phyloP scores from a whole-genome alignment of 306 rosid species.

The Trichosanthes truncata region DNA sequence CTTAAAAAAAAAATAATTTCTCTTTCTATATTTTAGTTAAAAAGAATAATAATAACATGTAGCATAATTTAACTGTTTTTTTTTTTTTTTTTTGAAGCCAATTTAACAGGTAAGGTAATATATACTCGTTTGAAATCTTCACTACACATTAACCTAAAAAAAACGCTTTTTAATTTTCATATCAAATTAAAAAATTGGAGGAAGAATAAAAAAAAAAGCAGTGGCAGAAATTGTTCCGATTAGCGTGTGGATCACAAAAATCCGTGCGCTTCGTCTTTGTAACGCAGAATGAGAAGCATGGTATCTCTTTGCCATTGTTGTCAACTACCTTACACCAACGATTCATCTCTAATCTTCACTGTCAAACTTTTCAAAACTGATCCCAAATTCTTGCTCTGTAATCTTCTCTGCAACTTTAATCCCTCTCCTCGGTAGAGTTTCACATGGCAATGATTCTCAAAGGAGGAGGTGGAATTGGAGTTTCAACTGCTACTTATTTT shows the following conservation, averaged over 20 bases:
- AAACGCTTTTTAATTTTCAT: no score
- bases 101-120: no score
- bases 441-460: conserved; percentile 52
- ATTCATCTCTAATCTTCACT: background rate
- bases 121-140: no score
- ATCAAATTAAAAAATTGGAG: background rate
- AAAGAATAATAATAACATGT: no score
- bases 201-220: background rate
- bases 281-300: background rate
- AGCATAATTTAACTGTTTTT: no score
- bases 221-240: conserved; percentile 9
- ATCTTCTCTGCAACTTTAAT: background rate
- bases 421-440: conserved; percentile 7
- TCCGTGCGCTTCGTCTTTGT: background rate
- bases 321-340: background rate
- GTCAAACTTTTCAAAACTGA: background rate
- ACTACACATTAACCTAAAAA: no score
- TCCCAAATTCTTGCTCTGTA: background rate
- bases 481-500: conserved; percentile 42
- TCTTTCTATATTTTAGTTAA: no score
- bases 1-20: no score
- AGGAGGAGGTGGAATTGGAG: conserved; percentile 36
- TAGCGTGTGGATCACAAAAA: background rate
- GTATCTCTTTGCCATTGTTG: background rate
- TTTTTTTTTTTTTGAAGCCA: no score